phyloP scores from a whole-genome alignment of 768 basidiomycete genomes.

The Pulveroboletus sp. region DNA sequence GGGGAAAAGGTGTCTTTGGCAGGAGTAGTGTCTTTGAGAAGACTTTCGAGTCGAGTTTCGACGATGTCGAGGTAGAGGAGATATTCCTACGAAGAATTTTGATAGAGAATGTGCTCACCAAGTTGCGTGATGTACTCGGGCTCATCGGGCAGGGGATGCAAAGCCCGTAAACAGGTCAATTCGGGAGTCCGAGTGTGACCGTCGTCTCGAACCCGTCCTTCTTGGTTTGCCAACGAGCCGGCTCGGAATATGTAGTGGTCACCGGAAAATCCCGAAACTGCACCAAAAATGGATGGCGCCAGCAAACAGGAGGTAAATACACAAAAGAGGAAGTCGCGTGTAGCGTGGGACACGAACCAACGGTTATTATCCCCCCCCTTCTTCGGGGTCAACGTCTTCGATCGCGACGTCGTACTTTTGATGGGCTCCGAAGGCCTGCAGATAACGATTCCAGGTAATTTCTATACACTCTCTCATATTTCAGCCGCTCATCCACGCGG shows the following conservation, averaged over 20 bases:
- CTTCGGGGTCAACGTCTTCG: not conserved
- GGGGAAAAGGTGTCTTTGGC: slow-evolving; percentile 76
- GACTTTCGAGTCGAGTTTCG: slow-evolving; percentile 28
- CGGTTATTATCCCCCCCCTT: not conserved
- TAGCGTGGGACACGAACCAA: not conserved
- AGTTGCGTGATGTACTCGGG: slow-evolving; percentile 15
- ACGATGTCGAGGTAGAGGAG: slow-evolving; percentile 7
- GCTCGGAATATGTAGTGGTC: too few relatives aligned
- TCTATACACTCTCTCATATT: not conserved
- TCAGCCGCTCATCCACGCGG: not conserved
- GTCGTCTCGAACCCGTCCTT: too few relatives aligned
- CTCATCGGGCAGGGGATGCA: slow-evolving; percentile 10
- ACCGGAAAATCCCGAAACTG: too few relatives aligned
- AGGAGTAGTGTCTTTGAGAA: slow-evolving; percentile 67
- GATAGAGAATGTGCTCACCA: slow-evolving; percentile 5
- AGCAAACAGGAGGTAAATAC: slow-evolving; percentile 1
- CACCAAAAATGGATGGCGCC: too few relatives aligned
- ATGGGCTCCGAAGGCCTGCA: slow-evolving; percentile 41
- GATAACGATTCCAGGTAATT: slow-evolving; percentile 45
- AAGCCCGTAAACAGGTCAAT: too few relatives aligned
- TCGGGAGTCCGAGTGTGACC: too few relatives aligned
- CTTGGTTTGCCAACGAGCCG: too few relatives aligned
- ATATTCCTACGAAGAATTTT: slow-evolving; percentile 11
- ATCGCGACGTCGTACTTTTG: slow-evolving; percentile 3
- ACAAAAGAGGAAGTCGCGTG: slow-evolving; percentile 7